Base-by-base conservation (phyloP, 768 basidiomycete genomes). In the Austroboletus eburneus region DNA sequence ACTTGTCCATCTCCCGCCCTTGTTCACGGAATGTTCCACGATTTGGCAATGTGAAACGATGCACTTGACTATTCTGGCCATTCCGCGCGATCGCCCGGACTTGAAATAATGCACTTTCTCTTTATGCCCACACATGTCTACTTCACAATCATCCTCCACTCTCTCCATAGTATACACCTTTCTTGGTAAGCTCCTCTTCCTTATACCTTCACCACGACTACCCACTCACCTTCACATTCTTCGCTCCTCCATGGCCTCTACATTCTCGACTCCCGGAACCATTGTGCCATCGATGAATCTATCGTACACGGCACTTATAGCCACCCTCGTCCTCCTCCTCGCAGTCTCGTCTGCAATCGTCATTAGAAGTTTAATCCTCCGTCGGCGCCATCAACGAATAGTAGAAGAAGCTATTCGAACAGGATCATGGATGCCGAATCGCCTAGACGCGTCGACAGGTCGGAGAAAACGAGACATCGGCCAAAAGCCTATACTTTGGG, bases 311-410 rank as follows among this genome's bases (percentile, higher is more conserved):
- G 76, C 78, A 50, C 71, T 78, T 40, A 16, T 46, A 71, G 83
- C 84, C 3, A 85, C 85, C 2, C 76, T 86, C 42, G 74, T 85
- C 49, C 76, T 85, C 18, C 76, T 87, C 17, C 74, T 86, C 20
- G 70, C 72, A 33, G 78, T 87, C n/a, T 83, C 82, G 9, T 76
- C 76, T 3, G 81, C 81, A 12, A 83, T 86, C 58, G 76, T 86
- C 49, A 53, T 77, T 38, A 80, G 85, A 29, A 84, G 81, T 18
- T 72, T 84, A 48, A 50, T 85, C 33, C 70, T 85, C n/a, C 74
- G 85, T 3, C 66, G 81, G 13, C 75, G 85, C 4, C 79, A 81
- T 46, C 74, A 78, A 16, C 72, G 71, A 6, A 59, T 80, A 56
- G 68, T 84, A 25, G 80, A 78, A 43, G 80, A 84, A 49, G 82